These are phyloP conservation scores for Panellus pusillus DNA, from an alignment of 768 basidiomycete species.

Conservation along the genomic window DNA sequence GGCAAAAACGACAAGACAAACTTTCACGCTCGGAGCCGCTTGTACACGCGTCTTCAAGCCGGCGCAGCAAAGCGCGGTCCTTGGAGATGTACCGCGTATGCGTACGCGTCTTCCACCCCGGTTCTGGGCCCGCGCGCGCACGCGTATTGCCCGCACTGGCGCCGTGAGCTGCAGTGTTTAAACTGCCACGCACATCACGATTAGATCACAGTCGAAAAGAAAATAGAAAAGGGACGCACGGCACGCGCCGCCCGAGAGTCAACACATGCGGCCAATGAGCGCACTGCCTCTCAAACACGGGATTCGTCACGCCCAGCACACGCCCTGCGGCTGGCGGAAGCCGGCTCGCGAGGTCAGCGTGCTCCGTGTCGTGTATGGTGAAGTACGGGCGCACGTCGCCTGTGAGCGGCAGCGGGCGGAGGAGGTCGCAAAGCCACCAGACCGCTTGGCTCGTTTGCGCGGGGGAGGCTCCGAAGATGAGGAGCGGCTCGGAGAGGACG, in stretches of 20 bases:
- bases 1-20: constrained; percentile 36
- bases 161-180: constrained; percentile 23
- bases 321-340: constrained; percentile 77
- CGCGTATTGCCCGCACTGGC: constrained; percentile 20
- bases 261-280: constrained; percentile 85
- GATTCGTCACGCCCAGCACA: constrained; percentile 85
- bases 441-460: constrained; percentile 83
- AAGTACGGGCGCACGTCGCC: constrained; percentile 66
- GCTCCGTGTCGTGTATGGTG: constrained; percentile 94
- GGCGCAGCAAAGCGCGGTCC: constrained; percentile 72
- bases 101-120: constrained; percentile 76
- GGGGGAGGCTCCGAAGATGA: constrained; percentile 80
- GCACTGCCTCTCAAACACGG: constrained; percentile 78
- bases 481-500: constrained; percentile 84
- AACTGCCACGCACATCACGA: constrained; percentile 17
- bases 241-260: constrained; percentile 55
- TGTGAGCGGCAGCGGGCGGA: constrained; percentile 64
- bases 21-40: constrained; percentile 48
- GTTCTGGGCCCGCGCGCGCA: constrained; percentile 51
- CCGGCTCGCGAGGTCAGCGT: constrained; percentile 71
- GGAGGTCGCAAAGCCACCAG: constrained; percentile 88
- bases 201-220: constrained; percentile 1
- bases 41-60: constrained; percentile 61
- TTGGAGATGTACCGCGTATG: constrained; percentile 86
- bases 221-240: constrained; percentile 31